Evolutionary conservation across 345 rosid species (phyloP).

Genomic region (Mercurialis annua): DNA sequence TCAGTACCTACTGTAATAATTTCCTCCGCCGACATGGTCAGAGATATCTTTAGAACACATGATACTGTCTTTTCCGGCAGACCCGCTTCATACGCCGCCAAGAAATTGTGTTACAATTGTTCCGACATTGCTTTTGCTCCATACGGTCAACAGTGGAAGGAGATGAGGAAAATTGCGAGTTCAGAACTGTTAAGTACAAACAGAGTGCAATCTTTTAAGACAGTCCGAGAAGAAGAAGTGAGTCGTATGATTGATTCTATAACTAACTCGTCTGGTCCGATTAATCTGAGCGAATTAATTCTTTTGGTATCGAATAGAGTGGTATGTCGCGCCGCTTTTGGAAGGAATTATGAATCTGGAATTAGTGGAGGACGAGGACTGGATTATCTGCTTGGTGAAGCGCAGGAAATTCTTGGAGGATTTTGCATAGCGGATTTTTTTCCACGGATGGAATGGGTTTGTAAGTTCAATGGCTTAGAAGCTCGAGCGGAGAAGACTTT

Average conservation of each 20-base stretch:
- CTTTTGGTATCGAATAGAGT: conserved; percentile 23
- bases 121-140: conserved; percentile 31
- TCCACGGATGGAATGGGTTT: conserved; percentile 40
- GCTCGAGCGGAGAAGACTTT: conserved; percentile 26
- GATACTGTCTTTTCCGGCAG: conserved; percentile 39
- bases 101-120: conserved; percentile 22
- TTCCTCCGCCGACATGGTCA: conserved; percentile 36
- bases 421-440: conserved; percentile 34
- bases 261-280: conserved; percentile 12
- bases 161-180: conserved; percentile 32
- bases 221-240: conserved; percentile 37
- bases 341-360: conserved; percentile 22
- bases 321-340: conserved; percentile 34
- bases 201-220: conserved; percentile 36
- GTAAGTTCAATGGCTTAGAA: conserved; percentile 36
- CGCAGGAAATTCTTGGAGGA: conserved; percentile 26
- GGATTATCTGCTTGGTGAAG: conserved; percentile 20
- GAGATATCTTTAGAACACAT: conserved; percentile 34
- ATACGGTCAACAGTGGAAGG: conserved; percentile 38
- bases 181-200: conserved; percentile 33
- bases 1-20: conserved; percentile 36
- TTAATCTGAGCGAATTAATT: conserved; percentile 28
- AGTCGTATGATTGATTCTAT: conserved; percentile 17
- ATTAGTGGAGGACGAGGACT: conserved; percentile 15
- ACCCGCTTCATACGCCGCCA: conserved; percentile 19